Evolutionary conservation across 257 asterid species (phyloP), one percentile per base, ranked within the genome.

Genomic region (Knoxia roxburghii): DNA sequence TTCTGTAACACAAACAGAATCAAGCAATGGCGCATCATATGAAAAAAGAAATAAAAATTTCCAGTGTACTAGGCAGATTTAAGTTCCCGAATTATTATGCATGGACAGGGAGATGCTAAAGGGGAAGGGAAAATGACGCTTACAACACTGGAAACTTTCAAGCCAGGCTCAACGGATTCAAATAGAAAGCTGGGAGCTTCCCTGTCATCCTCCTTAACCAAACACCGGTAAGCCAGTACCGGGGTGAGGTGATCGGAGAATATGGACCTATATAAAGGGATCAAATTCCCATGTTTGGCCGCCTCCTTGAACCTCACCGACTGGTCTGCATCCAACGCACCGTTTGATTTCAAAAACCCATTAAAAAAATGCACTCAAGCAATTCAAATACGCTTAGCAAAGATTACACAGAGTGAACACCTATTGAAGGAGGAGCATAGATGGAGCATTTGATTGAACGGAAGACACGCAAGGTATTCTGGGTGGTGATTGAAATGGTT

Each of bases 181-280:
- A 84, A 91, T 52, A 91, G 88, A 75, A 91, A 91, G 82, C 98
- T 91, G 15, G 98, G 96, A 61, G 98, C 96, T n/a, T 91, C 98
- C 75, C 98, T 79, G 75, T 89, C 95, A 70, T 91, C 98, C 76
- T 91, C 96, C 80, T 81, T 89, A 61, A 91, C 95, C 83, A 91
- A 81, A 73, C 96, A 91, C 45, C 98, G 90, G 72, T 91, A 91
- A 8, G 98, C 98, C n/a, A 89, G 87, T 64, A 91, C 98, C 0
- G 98, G 95, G 21, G 98, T 91, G 77, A 91, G 77, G 78, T 91
- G 98, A 74, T 91, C 98, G 0, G 95, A 89, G 78, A 91, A 91
- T 62, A 91, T 85, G 15, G 90, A 65, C 81, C 83, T 85, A 81
- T 71, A 89, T 39, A 91, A 40, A 6, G 98, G 98, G 75, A 91